Percentiles rank a stretch among this genome's conserved stretches.
These are phyloP conservation scores for Crithidia thermophila DNA, from an alignment of 208 protist species.

Conservation along the genomic window DNA sequence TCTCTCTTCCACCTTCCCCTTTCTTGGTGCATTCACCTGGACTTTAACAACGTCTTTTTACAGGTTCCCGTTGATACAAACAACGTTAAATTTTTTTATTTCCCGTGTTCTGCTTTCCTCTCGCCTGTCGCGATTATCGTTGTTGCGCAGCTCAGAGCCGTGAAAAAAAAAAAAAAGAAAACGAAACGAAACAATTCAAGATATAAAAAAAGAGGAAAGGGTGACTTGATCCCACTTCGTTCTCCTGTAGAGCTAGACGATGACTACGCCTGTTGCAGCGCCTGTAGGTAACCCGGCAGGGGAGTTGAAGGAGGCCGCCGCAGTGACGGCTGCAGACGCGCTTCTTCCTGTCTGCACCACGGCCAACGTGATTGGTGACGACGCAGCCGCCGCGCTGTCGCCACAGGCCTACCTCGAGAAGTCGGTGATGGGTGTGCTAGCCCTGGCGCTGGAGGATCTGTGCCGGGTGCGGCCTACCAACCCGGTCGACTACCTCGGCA, in stretches of 20 bases:
- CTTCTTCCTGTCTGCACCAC: background rate
- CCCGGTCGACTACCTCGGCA: slow-evolving; percentile 92
- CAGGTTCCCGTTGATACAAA: no score
- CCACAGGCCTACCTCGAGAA: slow-evolving; percentile 86
- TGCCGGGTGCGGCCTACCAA: slow-evolving; percentile 90
- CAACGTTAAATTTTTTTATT: no score
- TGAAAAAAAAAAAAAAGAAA: no score
- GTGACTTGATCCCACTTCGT: no score
- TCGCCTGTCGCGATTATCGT: no score
- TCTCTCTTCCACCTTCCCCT: background rate
- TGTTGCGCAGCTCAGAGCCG: no score
- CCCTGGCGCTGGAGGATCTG: slow-evolving; percentile 87
- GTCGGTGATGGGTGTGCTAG: slow-evolving; percentile 84
- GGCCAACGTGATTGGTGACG: background rate
- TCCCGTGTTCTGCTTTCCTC: no score
- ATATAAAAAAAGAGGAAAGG: no score
- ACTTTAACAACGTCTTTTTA: no score
- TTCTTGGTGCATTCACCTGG: no score
- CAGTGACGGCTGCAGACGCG: background rate
- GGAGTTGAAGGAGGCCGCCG: background rate
- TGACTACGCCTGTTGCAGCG: slow-evolving; percentile 1
- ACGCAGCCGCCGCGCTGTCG: slow-evolving; percentile 16
- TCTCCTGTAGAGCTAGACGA: no score
- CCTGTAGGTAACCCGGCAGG: background rate
- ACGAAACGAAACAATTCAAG: no score